Evolutionary conservation across 768 basidiomycete genomes (phyloP).

Genomic region (Russula vinacea): DNA sequence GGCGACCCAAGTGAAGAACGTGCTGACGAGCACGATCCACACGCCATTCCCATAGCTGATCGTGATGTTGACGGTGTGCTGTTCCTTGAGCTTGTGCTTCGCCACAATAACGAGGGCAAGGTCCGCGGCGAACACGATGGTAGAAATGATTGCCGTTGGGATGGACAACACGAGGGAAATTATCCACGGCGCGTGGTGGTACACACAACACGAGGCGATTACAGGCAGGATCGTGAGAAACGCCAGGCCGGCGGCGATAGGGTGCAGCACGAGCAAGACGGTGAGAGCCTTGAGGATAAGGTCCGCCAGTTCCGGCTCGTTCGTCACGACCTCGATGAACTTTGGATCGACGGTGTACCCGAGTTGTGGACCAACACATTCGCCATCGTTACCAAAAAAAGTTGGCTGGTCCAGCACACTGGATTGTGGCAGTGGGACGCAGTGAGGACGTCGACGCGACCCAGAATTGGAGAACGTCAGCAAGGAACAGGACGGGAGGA

Average conservation of each 20-base stretch:
- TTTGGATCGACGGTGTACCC: slow-evolving; percentile 60
- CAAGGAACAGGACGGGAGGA: neutral
- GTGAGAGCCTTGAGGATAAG: slow-evolving; percentile 47
- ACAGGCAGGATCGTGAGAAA: slow-evolving; percentile 48
- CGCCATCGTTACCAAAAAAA: slow-evolving; percentile 40
- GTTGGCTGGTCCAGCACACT: slow-evolving; percentile 40
- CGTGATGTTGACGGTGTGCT: slow-evolving; percentile 43
- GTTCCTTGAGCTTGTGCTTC: slow-evolving; percentile 41
- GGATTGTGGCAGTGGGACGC: neutral
- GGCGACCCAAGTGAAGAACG: slow-evolving; percentile 56
- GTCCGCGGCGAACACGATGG: slow-evolving; percentile 58
- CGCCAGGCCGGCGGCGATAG: slow-evolving; percentile 58
- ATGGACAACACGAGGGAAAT: slow-evolving; percentile 57
- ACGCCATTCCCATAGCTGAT: slow-evolving; percentile 63
- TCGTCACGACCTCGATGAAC: slow-evolving; percentile 43
- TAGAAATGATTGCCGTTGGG: slow-evolving; percentile 53
- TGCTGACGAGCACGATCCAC: slow-evolving; percentile 65
- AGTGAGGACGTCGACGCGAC: neutral
- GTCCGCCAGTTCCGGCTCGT: slow-evolving; percentile 45
- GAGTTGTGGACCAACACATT: slow-evolving; percentile 61
- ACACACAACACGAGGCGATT: slow-evolving; percentile 34
- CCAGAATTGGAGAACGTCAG: neutral
- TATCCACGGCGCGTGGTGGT: slow-evolving; percentile 53
- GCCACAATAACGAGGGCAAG: slow-evolving; percentile 57
- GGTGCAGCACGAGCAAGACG: slow-evolving; percentile 64